A percentile compares a stretch with the other conserved stretches of the same genome.
These are phyloP conservation scores for Backusella morwellensis DNA, from an alignment of 192 early-diverging fungal genomes.

Conservation along the genomic window DNA sequence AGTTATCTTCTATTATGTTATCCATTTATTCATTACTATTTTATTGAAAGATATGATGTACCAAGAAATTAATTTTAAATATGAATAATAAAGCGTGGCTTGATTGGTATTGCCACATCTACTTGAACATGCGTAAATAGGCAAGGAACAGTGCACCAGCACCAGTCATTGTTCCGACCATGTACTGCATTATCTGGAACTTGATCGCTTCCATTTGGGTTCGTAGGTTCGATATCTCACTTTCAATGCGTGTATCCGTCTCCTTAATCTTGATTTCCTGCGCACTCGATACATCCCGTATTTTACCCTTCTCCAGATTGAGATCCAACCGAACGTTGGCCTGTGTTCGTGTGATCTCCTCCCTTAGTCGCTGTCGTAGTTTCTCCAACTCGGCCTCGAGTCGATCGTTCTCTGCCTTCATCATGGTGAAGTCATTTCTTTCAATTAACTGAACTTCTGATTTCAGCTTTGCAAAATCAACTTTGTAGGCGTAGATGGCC, in stretches of 20 bases:
- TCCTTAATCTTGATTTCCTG: constrained; percentile 86
- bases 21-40: no score
- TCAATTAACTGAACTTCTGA: constrained; percentile 85
- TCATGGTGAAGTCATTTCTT: constrained; percentile 82
- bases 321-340: constrained; percentile 84
- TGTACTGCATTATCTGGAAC: constrained; percentile 78
- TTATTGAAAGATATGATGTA: no score
- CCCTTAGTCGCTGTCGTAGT: constrained; percentile 71
- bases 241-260: constrained; percentile 86
- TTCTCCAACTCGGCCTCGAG: constrained; percentile 81
- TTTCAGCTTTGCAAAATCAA: constrained; percentile 88
- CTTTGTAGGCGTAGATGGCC: constrained; percentile 81
- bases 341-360: constrained; percentile 82
- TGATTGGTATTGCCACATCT: no score
- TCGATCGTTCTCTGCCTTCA: constrained; percentile 80
- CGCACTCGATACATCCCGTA: constrained; percentile 78
- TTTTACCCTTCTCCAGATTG: constrained; percentile 82
- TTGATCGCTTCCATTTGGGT: constrained; percentile 92
- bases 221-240: constrained; percentile 77
- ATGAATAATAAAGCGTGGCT: no score
- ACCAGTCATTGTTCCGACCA: constrained; percentile 78
- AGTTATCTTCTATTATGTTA: no score
- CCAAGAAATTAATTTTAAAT: no score
- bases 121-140: constrained; percentile 54
- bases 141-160: constrained; percentile 73